Percentiles rank a stretch among this genome's conserved stretches.
Evolutionary conservation across 2,329 filamentous ascomycete genomes (phyloP).

Genomic region (Fusarium coicis): DNA sequence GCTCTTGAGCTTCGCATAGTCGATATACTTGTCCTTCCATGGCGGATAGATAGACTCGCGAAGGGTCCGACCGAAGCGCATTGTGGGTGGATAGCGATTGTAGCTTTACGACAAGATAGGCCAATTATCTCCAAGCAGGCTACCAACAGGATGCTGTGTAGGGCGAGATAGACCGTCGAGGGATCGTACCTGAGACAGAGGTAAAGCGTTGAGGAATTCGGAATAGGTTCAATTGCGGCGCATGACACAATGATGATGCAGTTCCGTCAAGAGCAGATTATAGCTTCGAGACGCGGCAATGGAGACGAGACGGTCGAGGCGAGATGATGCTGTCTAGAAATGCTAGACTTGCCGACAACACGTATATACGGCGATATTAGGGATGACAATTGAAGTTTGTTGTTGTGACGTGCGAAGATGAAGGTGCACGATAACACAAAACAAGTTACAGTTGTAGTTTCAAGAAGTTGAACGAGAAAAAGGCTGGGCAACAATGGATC

Average conservation of each 20-base stretch:
- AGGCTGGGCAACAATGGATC: slow-evolving; percentile 25
- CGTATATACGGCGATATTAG: neutral
- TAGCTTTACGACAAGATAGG: neutral
- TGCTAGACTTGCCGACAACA: neutral
- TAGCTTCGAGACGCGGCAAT: slow-evolving; percentile 12
- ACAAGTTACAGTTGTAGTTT: slow-evolving; percentile 1
- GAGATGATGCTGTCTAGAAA: neutral
- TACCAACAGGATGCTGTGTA: neutral
- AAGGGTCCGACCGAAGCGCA: slow-evolving; percentile 95
- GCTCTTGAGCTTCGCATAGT: slow-evolving; percentile 92
- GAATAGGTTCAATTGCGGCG: slow-evolving; percentile 11
- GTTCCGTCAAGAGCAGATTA: slow-evolving; percentile 1
- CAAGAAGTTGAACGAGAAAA: slow-evolving; percentile 20
- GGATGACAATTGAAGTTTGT: neutral
- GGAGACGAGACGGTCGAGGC: neutral
- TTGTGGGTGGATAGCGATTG: slow-evolving; percentile 51
- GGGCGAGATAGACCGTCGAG: neutral
- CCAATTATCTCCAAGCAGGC: slow-evolving; percentile 16
- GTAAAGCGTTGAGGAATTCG: neutral
- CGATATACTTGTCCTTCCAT: slow-evolving; percentile 95
- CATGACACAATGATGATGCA: slow-evolving; percentile 37
- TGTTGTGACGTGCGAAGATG: neutral
- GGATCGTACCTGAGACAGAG: neutral
- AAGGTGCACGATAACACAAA: slow-evolving; percentile 10
- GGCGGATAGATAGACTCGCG: slow-evolving; percentile 81